Evolutionary conservation across 176 grass and related monocot species (phyloP).

Genomic region (Metroxylon sagu): DNA sequence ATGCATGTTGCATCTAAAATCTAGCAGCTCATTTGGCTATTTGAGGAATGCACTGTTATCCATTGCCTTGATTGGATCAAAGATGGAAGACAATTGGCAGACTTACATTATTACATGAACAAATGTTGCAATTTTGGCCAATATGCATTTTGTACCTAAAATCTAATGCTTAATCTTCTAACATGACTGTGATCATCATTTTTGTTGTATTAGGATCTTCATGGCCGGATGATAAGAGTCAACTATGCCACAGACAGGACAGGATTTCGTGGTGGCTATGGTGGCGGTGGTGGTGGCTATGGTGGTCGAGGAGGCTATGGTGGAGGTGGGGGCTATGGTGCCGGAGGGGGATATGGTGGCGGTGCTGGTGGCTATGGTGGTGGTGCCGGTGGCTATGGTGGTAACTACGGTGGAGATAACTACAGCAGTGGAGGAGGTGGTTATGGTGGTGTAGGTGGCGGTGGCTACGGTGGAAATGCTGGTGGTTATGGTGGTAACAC

Average conservation of each 20-base stretch:
- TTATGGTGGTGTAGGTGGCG: not conserved
- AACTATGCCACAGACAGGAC: conserved; percentile 50
- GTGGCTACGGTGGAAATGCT: conserved; percentile 5
- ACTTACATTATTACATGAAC: no score
- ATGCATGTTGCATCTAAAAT: no score
- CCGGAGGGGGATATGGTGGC: not conserved
- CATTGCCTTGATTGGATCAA: no score
- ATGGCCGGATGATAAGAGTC: conserved; percentile 66
- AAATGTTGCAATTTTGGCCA: no score
- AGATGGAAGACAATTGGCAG: no score
- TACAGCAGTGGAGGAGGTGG: conserved; percentile 14
- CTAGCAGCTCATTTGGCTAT: no score
- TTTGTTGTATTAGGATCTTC: conserved; percentile 44
- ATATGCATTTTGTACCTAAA: no score
- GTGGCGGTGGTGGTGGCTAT: conserved; percentile 6
- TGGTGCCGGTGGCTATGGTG: conserved; percentile 5
- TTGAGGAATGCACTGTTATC: no score
- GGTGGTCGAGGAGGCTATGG: conserved; percentile 7
- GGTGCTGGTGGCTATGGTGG: conserved; percentile 5
- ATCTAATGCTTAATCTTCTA: no score
- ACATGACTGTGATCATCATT: no score
- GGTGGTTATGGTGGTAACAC: conserved; percentile 9
- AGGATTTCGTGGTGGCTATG: conserved; percentile 7
- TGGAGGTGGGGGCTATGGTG: conserved; percentile 9
- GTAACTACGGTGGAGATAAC: conserved; percentile 2